Evolutionary conservation across 176 grass and related monocot genomes (phyloP).

Genomic region (Tillandsia fasciculata): DNA sequence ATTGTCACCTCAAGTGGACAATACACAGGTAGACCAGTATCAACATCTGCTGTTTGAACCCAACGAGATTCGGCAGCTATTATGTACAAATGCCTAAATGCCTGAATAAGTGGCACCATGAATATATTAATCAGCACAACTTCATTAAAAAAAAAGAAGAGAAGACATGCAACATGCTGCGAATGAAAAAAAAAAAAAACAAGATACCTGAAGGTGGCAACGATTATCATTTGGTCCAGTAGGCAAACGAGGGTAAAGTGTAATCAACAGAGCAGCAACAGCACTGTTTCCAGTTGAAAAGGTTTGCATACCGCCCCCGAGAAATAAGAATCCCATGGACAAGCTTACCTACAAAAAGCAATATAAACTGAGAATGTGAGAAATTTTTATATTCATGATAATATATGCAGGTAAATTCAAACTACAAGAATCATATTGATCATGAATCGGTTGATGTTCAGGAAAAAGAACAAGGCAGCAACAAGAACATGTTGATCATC

Average conservation of each 20-base stretch:
- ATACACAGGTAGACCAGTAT: conserved; percentile 81
- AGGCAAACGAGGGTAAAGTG: conserved; percentile 88
- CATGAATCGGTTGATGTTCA: too few relatives aligned
- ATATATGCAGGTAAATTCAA: too few relatives aligned
- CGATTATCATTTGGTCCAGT: conserved; percentile 96
- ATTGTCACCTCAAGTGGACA: conserved; percentile 85
- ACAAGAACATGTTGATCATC: too few relatives aligned
- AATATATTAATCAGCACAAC: conserved; percentile 1
- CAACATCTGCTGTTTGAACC: conserved; percentile 84
- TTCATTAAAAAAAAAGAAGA: neutral
- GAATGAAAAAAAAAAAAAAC: neutral
- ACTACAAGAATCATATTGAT: too few relatives aligned
- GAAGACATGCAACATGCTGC: neutral
- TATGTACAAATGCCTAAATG: conserved; percentile 85
- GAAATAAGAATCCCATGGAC: conserved; percentile 85
- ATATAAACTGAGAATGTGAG: neutral
- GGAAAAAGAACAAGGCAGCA: too few relatives aligned
- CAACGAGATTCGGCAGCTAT: conserved; percentile 82
- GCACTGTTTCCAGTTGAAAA: conserved; percentile 86
- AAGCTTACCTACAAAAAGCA: conserved; percentile 65
- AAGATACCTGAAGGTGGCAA: conserved; percentile 81
- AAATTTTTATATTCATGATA: neutral
- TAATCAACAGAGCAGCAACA: conserved; percentile 75
- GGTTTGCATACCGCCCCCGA: conserved; percentile 87
- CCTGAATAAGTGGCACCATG: conserved; percentile 35